Percentiles rank a stretch among this genome's conserved stretches.
phyloP scores from a whole-genome alignment of 345 rosid species.

The Linum usitatissimum region DNA sequence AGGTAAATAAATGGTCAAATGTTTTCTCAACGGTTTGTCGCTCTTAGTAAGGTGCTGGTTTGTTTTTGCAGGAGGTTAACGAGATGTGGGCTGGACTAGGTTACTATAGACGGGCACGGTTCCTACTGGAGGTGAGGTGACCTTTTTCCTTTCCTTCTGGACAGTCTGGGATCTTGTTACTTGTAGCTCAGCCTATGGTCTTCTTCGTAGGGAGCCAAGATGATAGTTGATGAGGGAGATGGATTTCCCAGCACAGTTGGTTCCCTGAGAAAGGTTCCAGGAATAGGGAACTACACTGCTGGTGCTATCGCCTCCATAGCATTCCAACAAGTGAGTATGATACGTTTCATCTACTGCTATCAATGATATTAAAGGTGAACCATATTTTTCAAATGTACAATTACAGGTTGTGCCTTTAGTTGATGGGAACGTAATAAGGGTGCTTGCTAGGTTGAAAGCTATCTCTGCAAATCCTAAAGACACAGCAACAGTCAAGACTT shows the following conservation, averaged over 20 bases:
- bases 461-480: slow-evolving; percentile 83
- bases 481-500: slow-evolving; percentile 35
- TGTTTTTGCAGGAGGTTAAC: slow-evolving; percentile 67
- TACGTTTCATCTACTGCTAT: slow-evolving; percentile 12
- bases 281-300: slow-evolving; percentile 67
- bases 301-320: slow-evolving; percentile 74
- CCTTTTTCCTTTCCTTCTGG: background rate
- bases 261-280: slow-evolving; percentile 45
- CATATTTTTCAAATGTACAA: no score
- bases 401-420: slow-evolving; percentile 67
- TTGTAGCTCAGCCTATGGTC: no score
- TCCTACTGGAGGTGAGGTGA: slow-evolving; percentile 79
- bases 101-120: slow-evolving; percentile 86
- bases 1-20: slow-evolving; percentile 24
- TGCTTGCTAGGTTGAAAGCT: slow-evolving; percentile 61
- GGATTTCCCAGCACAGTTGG: slow-evolving; percentile 45
- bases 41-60: no score
- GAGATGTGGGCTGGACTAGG: slow-evolving; percentile 98
- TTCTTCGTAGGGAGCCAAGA: slow-evolving; percentile 53
- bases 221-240: slow-evolving; percentile 34
- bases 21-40: no score
- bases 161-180: no score
- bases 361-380: background rate
- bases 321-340: slow-evolving; percentile 47
- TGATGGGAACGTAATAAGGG: slow-evolving; percentile 66